phyloP scores from a whole-genome alignment of 768 basidiomycete species.

The Tubosaeta brunneosetosa region DNA sequence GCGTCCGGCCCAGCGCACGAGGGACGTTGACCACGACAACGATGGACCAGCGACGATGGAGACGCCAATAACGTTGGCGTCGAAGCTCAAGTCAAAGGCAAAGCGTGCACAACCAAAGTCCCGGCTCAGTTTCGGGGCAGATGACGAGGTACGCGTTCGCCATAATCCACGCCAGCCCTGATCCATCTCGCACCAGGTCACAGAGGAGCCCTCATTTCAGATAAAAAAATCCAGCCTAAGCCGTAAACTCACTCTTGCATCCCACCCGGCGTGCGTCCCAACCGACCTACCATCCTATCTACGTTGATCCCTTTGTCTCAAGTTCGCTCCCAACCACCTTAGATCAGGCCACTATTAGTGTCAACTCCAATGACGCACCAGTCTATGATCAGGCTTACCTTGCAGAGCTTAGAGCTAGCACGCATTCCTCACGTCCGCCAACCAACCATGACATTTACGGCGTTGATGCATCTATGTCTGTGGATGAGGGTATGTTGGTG shows the following conservation, averaged over 20 bases:
- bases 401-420: constrained; percentile 74
- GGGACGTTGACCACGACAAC: constrained; percentile 35
- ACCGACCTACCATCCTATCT: neutral
- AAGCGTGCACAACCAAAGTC: constrained; percentile 65
- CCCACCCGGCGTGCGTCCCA: constrained; percentile 45
- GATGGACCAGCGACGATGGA: constrained; percentile 15
- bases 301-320: constrained; percentile 14
- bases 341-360: constrained; percentile 53
- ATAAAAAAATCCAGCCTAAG: constrained; percentile 80
- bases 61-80: constrained; percentile 56
- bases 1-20: constrained; percentile 36
- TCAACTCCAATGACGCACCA: constrained; percentile 44
- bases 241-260: constrained; percentile 54
- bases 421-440: constrained; percentile 50
- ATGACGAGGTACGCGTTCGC: constrained; percentile 50
- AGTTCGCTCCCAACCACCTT: constrained; percentile 42
- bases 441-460: constrained; percentile 40
- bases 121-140: constrained; percentile 72
- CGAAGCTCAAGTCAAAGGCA: constrained; percentile 67
- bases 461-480: constrained; percentile 43
- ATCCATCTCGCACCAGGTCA: constrained; percentile 43
- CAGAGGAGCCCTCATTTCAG: constrained; percentile 62
- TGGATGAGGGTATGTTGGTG: constrained; percentile 39
- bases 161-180: constrained; percentile 5
- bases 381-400: constrained; percentile 72